These are phyloP conservation scores for Agapanthus africanus DNA, from an alignment of 106 monocot genomes.

Conservation along the genomic window DNA sequence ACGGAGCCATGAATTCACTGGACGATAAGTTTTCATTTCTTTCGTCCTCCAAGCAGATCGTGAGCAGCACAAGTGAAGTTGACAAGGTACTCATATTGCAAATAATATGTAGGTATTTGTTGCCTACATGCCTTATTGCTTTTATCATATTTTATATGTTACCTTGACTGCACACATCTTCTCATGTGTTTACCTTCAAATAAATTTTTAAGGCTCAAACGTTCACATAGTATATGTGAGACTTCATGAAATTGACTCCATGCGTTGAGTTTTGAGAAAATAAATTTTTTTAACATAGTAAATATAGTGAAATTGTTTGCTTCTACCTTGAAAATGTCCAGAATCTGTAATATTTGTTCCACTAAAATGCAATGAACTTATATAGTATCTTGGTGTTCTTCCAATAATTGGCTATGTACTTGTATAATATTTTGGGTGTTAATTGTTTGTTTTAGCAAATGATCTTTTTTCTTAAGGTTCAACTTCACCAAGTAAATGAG, in stretches of 20 bases:
- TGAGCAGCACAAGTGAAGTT: slow-evolving; percentile 67
- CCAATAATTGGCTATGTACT: too few relatives aligned
- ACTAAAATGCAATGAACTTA: too few relatives aligned
- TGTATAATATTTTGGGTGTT: too few relatives aligned
- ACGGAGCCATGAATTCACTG: slow-evolving; percentile 82
- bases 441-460: background rate
- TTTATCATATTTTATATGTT: background rate
- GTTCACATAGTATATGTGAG: background rate
- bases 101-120: background rate
- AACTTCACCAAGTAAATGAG: background rate
- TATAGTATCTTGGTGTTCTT: too few relatives aligned
- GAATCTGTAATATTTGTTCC: too few relatives aligned
- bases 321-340: too few relatives aligned
- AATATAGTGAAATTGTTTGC: background rate
- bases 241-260: background rate
- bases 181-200: background rate
- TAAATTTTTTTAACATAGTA: background rate
- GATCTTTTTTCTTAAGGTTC: background rate
- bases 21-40: slow-evolving; percentile 79
- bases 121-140: background rate
- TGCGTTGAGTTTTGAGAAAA: background rate
- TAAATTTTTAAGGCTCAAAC: too few relatives aligned
- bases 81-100: slow-evolving; percentile 66
- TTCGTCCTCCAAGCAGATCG: slow-evolving; percentile 67
- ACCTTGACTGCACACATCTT: background rate